These are phyloP conservation scores for Sporobolomyces pararoseus DNA, from an alignment of 768 basidiomycete genomes.

Conservation along the genomic window DNA sequence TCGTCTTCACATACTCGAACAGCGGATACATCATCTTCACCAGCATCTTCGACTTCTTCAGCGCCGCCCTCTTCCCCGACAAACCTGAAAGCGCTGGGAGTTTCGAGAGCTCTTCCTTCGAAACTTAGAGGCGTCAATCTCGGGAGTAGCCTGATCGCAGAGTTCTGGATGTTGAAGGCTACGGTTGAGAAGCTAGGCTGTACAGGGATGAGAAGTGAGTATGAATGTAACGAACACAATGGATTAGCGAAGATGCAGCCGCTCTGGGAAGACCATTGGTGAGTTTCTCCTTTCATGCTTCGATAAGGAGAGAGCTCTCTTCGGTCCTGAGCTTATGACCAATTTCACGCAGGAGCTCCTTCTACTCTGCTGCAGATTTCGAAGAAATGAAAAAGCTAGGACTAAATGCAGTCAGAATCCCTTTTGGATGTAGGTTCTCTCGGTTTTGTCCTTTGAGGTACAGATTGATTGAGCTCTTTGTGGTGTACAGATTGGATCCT, in stretches of 20 bases:
- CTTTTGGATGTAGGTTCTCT: conserved; percentile 13
- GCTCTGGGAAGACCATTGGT: conserved; percentile 18
- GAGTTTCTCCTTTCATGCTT: neutral
- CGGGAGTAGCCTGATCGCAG: conserved; percentile 10
- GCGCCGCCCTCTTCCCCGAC: neutral
- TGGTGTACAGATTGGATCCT: conserved; percentile 17
- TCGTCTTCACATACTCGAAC: neutral
- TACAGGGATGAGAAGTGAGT: neutral
- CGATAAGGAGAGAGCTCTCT: neutral
- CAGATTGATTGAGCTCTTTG: neutral
- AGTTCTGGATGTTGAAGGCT: conserved; percentile 5
- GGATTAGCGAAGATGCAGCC: conserved; percentile 11
- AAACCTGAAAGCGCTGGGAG: neutral
- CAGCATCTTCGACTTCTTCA: neutral
- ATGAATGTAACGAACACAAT: conserved; percentile 2
- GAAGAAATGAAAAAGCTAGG: conserved; percentile 12
- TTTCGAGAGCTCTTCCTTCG: neutral
- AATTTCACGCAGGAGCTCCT: neutral
- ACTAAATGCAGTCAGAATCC: conserved; percentile 14
- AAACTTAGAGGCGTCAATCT: conserved; percentile 21
- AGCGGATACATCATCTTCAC: neutral
- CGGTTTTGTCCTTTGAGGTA: neutral
- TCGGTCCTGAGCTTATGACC: neutral
- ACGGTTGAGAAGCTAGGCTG: neutral
- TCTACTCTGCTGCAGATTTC: conserved; percentile 20